Base-by-base conservation (phyloP, 768 basidiomycete genomes). In the Termitomyces sp. region DNA sequence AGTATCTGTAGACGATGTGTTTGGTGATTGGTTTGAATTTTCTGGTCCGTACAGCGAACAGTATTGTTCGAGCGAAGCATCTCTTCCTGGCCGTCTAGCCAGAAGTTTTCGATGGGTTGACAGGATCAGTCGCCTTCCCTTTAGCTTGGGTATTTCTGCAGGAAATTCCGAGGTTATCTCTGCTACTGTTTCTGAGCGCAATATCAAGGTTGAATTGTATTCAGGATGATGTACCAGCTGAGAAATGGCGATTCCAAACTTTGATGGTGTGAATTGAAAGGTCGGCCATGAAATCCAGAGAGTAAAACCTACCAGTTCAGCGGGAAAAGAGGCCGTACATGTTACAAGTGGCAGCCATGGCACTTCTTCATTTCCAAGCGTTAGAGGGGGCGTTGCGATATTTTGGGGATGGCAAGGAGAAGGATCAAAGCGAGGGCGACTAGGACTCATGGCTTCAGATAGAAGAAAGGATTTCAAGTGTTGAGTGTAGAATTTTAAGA, bases 191-290 rank as follows among this genome's bases (percentile, higher is more conserved):
- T 96, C 91, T 0, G 94, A 89, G 1, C 95, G 83, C 17, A 98
- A 74, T 55, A 98, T 96, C 28, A 96, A 79, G 0, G 91, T 89
- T 0, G 92, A 93, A 66, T 95, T 96, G 68, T 92, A 91, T 66
- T 98, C 95, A 6, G 95, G 95, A 66, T 96, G 93, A 38, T 89
- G 80, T 7, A 94, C 75, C 17, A 96, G 75, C 60, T 91, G 87
- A 26, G 79, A 80, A 33, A 88, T 68, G 0, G 89, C 90, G 1
- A 68, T 65, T 61, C 88, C 82, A 66, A 97, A 97, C 91, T 94
- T 38, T 9, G 19, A 8, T 21, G 15, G 8, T 28, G 19, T 37
- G 10, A 26, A 19, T 30, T 0, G 5, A 31, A 17, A 6, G 7
- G 21, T 28, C 19, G 45, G 38, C 21, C 5, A 30, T 37, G 2